These are phyloP conservation scores for Vaccinium corymbosum DNA, from an alignment of 148 eudicot species.

Conservation along the genomic window DNA sequence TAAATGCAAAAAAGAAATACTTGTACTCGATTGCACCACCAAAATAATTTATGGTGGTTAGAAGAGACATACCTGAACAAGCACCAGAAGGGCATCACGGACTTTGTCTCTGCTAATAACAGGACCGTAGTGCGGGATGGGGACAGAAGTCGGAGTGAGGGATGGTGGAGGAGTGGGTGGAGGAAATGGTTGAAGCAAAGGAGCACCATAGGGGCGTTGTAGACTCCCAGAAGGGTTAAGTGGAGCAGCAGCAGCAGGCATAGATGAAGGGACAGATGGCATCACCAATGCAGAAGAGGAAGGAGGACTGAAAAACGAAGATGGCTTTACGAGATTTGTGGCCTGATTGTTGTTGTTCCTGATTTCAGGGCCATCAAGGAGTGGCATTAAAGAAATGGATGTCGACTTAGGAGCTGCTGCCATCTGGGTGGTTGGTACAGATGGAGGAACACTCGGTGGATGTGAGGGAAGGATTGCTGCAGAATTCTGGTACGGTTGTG, in stretches of 20 bases:
- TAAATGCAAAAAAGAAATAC: not conserved
- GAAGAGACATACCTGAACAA: slow-evolving; percentile 50
- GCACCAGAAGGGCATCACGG: slow-evolving; percentile 51
- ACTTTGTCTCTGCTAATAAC: slow-evolving; percentile 69
- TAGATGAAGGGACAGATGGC: slow-evolving; percentile 43
- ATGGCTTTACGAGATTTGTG: slow-evolving; percentile 69
- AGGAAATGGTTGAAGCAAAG: slow-evolving; percentile 92
- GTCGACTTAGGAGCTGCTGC: slow-evolving; percentile 37
- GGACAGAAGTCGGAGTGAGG: slow-evolving; percentile 53
- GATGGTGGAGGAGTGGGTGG: slow-evolving; percentile 83
- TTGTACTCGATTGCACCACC: not conserved
- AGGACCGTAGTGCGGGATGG: slow-evolving; percentile 43
- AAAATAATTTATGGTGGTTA: not conserved
- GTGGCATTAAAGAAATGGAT: slow-evolving; percentile 47
- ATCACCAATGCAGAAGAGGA: slow-evolving; percentile 37
- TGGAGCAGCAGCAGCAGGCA: slow-evolving; percentile 54
- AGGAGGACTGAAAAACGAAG: slow-evolving; percentile 55
- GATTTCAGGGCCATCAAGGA: slow-evolving; percentile 39
- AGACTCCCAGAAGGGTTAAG: slow-evolving; percentile 53
- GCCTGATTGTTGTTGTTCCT: slow-evolving; percentile 32
- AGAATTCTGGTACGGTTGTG: slow-evolving; percentile 42
- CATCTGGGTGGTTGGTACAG: slow-evolving; percentile 34
- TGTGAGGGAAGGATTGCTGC: slow-evolving; percentile 32
- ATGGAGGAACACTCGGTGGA: slow-evolving; percentile 37
- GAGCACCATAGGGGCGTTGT: slow-evolving; percentile 68